These are phyloP conservation scores for Pleurotus pulmonarius DNA, from an alignment of 768 basidiomycete species.

Conservation along the genomic window DNA sequence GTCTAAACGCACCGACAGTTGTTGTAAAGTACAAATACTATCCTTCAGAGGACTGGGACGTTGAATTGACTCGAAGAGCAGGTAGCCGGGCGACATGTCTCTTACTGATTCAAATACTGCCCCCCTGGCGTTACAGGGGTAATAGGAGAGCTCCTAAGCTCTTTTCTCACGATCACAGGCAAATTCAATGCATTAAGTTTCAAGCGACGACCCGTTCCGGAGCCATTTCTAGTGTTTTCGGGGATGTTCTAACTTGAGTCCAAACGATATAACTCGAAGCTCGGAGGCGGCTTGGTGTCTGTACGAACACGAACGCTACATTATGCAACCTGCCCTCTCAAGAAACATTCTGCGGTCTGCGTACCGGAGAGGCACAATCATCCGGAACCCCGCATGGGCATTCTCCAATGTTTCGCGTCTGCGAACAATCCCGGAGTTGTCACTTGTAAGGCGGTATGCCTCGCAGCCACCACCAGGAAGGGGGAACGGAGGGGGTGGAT, in stretches of 20 bases:
- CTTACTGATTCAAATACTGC: no score
- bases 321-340: background rate
- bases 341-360: background rate
- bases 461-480: constrained; percentile 36
- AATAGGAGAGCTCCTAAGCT: no score
- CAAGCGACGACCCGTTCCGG: no score
- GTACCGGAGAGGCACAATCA: background rate
- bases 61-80: no score
- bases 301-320: background rate
- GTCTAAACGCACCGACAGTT: no score
- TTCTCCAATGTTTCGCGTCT: background rate
- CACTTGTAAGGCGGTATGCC: constrained; percentile 37
- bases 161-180: no score
- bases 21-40: no score
- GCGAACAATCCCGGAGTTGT: background rate
- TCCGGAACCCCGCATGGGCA: background rate
- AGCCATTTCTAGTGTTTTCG: background rate
- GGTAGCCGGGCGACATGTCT: no score
- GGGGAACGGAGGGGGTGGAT: constrained; percentile 48
- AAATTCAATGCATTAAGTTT: no score
- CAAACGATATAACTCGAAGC: background rate
- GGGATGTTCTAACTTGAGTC: background rate
- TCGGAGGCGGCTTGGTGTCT: background rate
- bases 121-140: no score
- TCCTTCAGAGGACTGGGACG: no score